Evolutionary conservation across 495 filamentous ascomycete genomes (phyloP).

Genomic region (Lophium mytilinum): DNA sequence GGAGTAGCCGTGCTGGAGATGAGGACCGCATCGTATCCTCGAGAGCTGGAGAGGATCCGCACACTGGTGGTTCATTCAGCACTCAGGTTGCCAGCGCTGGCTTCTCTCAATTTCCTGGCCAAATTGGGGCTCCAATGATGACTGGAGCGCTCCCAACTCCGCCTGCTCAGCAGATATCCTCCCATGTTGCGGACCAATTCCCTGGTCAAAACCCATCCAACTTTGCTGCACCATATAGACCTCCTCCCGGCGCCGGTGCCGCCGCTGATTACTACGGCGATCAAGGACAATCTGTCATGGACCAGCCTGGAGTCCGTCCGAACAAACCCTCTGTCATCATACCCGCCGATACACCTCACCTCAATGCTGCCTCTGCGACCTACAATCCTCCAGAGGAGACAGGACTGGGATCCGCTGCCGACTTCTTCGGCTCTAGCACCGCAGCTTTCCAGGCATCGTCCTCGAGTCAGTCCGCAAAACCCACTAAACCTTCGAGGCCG

Average conservation of each 20-base stretch:
- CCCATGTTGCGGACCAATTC: constrained; percentile 52
- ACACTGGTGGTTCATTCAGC: constrained; percentile 31
- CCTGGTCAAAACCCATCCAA: constrained; percentile 47
- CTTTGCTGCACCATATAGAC: constrained; percentile 42
- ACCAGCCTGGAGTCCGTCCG: constrained; percentile 53
- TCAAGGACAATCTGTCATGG: constrained; percentile 53
- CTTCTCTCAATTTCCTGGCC: constrained; percentile 42
- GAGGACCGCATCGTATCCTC: constrained; percentile 6
- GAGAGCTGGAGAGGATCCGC: constrained; percentile 19
- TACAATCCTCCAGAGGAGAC: constrained; percentile 32
- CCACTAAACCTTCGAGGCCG: constrained; percentile 9
- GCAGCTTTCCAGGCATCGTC: not conserved
- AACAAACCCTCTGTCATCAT: constrained; percentile 45
- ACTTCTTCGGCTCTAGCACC: constrained; percentile 28
- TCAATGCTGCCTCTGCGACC: constrained; percentile 27
- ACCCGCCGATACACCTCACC: constrained; percentile 34
- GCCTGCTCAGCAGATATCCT: constrained; percentile 33
- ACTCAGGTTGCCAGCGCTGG: constrained; percentile 31
- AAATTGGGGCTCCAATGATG: constrained; percentile 30
- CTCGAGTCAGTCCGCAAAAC: not conserved
- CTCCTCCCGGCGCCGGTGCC: constrained; percentile 40
- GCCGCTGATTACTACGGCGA: constrained; percentile 62
- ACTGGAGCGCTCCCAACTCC: constrained; percentile 18
- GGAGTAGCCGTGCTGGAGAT: not conserved
- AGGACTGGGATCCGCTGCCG: constrained; percentile 34